Conservation (phyloP, 257 asterid species). For the Eucommia ulmoides region DNA sequence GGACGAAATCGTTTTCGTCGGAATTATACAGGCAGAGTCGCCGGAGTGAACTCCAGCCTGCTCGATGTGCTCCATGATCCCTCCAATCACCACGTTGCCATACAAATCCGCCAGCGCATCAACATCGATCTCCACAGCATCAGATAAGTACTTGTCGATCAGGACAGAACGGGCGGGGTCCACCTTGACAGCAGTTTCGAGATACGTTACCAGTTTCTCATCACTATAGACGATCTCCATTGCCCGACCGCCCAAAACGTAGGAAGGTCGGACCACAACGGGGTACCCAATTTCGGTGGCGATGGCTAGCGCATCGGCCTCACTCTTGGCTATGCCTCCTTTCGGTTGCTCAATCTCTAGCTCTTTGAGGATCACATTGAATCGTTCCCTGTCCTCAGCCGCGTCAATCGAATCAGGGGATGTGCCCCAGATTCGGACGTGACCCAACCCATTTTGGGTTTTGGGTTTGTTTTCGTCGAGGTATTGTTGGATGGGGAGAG, state of each 20-base stretch:
- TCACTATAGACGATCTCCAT: slow-evolving; percentile 97
- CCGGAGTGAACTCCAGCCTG: slow-evolving; percentile 98
- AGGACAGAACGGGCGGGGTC: slow-evolving; percentile 96
- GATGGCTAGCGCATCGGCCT: slow-evolving; percentile 76
- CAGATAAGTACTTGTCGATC: slow-evolving; percentile 75
- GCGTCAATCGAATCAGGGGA: slow-evolving; percentile 95
- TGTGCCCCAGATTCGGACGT: slow-evolving; percentile 93
- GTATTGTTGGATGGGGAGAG: slow-evolving; percentile 76
- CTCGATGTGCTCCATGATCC: slow-evolving; percentile 98
- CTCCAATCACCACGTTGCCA: slow-evolving; percentile 94
- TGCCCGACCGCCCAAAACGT: slow-evolving; percentile 94
- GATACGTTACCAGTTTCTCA: slow-evolving; percentile 68
- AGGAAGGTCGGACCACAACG: slow-evolving; percentile 93
- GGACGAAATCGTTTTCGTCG: slow-evolving; percentile 61
- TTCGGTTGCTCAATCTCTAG: slow-evolving; percentile 86
- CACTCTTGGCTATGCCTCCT: slow-evolving; percentile 95
- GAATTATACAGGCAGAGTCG: slow-evolving; percentile 96
- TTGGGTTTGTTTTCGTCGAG: slow-evolving; percentile 51
- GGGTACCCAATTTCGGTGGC: slow-evolving; percentile 92
- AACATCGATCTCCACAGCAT: slow-evolving; percentile 83
- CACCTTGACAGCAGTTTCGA: slow-evolving; percentile 86
- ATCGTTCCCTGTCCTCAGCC: slow-evolving; percentile 91
- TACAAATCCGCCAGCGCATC: slow-evolving; percentile 70
- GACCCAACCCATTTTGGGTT: slow-evolving; percentile 50
- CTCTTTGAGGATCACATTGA: slow-evolving; percentile 71